Base-by-base conservation (phyloP, 1,284 basidiomycete species). In the Trichosporon sp. region DNA sequence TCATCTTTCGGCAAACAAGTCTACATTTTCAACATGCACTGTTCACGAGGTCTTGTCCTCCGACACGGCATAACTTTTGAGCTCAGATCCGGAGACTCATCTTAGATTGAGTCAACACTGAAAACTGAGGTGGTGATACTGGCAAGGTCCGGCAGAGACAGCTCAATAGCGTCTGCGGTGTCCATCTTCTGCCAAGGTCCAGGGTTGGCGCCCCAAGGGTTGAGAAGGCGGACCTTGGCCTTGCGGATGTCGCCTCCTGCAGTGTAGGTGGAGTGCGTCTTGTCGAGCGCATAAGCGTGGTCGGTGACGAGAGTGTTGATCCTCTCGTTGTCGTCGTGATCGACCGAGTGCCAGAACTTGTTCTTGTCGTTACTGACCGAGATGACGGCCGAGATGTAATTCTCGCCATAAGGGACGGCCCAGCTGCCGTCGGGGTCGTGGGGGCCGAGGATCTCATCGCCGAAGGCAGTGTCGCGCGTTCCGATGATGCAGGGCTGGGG, bases 401-500 rank as follows among this genome's bases (percentile, higher is more conserved):
- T 6, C 40, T 44, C 57, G 7, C 58, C 60, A 14, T 49, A 33
- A 25, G 52, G 49, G 4, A 34, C 44, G 10, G 59, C 33, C 32
- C 27, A 29, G 11, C 25, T 33, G 16, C 57, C 57, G 29, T 31
- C 52, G 16, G 25, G 6, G 21, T 54, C 34, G 14, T 56, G 59
- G 4, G n/a, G 29, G 6, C 64, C 64, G 29, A 65, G 52, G 3
- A 19, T 29, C 1, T 56, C 19, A 52, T 59, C 32, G n/a, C 29
- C 19, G 49, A 34, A 52, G 14, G 58, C 56, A 21, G 19, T 11
- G 14, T 5, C 2, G 2, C 27, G 49, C 14, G 49, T 29, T 19
- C 52, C 60, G 7, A 65, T 29, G 6, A 59, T 37, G 11, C 64
- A 65, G 13, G 61, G 61, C n/a, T 56, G 13, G 37, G 32, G 31